These are phyloP conservation scores for Tetrapisispora pingtungensis DNA, from an alignment of 805 yeast genomes.

Conservation along the genomic window DNA sequence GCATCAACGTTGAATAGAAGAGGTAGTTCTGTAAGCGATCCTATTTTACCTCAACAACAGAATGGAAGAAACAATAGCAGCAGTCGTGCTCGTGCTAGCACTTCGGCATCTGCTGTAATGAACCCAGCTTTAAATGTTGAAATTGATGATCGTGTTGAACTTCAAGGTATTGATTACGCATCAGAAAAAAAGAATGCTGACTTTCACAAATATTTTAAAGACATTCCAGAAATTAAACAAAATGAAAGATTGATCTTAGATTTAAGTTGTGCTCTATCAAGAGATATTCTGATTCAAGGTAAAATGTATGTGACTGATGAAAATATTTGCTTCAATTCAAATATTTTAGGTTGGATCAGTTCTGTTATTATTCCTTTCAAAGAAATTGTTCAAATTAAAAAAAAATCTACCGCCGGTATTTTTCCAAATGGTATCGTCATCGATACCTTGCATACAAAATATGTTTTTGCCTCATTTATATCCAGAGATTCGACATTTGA, in stretches of 20 bases:
- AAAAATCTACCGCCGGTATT: conserved; percentile 53
- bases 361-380: conserved; percentile 45
- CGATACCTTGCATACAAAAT: conserved; percentile 51
- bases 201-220: conserved; percentile 50
- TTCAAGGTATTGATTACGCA: conserved; percentile 29
- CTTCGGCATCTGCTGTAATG: conserved; percentile 10
- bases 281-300: conserved; percentile 61
- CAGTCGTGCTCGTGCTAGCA: conserved; percentile 13
- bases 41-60: background rate
- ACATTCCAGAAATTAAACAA: conserved; percentile 31
- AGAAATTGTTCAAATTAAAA: conserved; percentile 55
- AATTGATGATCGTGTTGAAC: conserved; percentile 7
- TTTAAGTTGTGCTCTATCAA: conserved; percentile 53
- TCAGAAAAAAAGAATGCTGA: conserved; percentile 46
- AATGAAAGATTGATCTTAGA: conserved; percentile 49
- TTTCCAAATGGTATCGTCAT: conserved; percentile 63
- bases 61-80: background rate
- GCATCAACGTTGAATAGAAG: conserved; percentile 12
- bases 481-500: conserved; percentile 45
- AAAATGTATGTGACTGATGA: conserved; percentile 47
- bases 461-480: conserved; percentile 55
- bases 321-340: conserved; percentile 54
- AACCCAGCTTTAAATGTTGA: conserved; percentile 14
- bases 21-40: conserved; percentile 8
- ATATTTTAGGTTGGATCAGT: conserved; percentile 59